Evolutionary conservation across 257 asterid genomes (phyloP).

Genomic region (Scutellaria barbata): DNA sequence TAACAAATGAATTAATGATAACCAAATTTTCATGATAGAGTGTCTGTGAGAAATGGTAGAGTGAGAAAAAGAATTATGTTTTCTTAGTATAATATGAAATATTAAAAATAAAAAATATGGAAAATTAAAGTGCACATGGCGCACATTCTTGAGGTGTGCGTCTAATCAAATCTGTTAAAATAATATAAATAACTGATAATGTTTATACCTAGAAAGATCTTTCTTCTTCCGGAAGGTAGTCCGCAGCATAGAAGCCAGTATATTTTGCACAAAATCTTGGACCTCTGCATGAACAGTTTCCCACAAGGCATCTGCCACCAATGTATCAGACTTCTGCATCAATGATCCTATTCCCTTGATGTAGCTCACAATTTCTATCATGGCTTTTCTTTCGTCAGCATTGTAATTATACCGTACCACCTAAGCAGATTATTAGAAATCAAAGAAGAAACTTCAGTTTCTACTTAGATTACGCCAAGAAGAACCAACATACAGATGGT

Average conservation of each 20-base stretch:
- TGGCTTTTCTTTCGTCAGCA: conserved; percentile 86
- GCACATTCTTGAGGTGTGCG: no score
- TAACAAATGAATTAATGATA: no score
- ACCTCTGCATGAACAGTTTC: conserved; percentile 99
- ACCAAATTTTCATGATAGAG: no score
- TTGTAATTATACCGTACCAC: conserved; percentile 92
- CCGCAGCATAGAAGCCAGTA: conserved; percentile 81
- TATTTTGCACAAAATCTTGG: conserved; percentile 98
- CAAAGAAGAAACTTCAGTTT: conserved; percentile 11
- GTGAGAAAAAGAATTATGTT: no score
- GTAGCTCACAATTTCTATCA: conserved; percentile 94
- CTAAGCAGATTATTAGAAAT: conserved; percentile 44
- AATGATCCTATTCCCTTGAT: conserved; percentile 86
- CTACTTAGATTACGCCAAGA: conserved; percentile 12
- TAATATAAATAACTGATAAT: conserved; percentile 1
- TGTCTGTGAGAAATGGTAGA: no score
- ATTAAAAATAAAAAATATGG: no score
- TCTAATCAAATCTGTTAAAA: no score
- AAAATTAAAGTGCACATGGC: no score
- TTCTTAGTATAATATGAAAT: no score
- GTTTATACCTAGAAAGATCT: conserved; percentile 83
- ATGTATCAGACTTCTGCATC: conserved; percentile 92
- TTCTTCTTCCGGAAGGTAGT: conserved; percentile 96
- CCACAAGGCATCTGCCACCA: conserved; percentile 98
- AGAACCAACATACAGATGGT: not conserved